A percentile compares a stretch with the other conserved stretches of the same genome.
These are phyloP conservation scores for Juncus inflexus DNA, from an alignment of 176 grass and related monocot species.

Conservation along the genomic window DNA sequence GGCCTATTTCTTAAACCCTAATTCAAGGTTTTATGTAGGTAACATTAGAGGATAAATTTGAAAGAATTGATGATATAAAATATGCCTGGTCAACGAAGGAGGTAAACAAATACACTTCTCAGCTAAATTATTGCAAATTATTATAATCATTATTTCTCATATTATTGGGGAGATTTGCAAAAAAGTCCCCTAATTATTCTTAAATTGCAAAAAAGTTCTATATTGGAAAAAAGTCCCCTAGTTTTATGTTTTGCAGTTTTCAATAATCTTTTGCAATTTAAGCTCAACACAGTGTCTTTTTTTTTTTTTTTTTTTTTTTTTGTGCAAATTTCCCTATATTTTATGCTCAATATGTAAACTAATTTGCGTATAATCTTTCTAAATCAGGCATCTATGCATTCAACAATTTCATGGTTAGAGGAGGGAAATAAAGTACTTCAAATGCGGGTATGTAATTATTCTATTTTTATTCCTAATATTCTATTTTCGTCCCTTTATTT, in stretches of 20 bases:
- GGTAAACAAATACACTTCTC: conserved; percentile 32
- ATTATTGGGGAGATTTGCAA: too few relatives aligned
- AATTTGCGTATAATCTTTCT: conserved; percentile 32
- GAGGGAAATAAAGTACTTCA: conserved; percentile 44
- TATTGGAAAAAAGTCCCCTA: too few relatives aligned
- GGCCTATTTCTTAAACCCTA: not conserved
- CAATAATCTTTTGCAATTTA: too few relatives aligned
- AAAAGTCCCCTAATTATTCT: too few relatives aligned
- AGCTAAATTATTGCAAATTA: too few relatives aligned
- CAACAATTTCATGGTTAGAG: conserved; percentile 64
- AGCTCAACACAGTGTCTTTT: too few relatives aligned
- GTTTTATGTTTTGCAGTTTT: too few relatives aligned
- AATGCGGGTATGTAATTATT: conserved; percentile 53
- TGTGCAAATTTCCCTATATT: not conserved
- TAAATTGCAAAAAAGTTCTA: too few relatives aligned
- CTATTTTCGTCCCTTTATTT: too few relatives aligned
- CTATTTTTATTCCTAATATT: not conserved
- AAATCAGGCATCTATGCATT: conserved; percentile 45
- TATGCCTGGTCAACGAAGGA: conserved; percentile 41
- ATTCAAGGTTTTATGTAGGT: conserved; percentile 42
- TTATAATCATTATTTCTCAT: too few relatives aligned
- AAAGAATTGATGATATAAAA: conserved; percentile 47
- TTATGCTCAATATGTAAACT: not conserved
- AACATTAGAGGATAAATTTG: conserved; percentile 50
- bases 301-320: too few relatives aligned